Conservation (phyloP, 768 basidiomycete genomes). For the Trametes meyenii region DNA sequence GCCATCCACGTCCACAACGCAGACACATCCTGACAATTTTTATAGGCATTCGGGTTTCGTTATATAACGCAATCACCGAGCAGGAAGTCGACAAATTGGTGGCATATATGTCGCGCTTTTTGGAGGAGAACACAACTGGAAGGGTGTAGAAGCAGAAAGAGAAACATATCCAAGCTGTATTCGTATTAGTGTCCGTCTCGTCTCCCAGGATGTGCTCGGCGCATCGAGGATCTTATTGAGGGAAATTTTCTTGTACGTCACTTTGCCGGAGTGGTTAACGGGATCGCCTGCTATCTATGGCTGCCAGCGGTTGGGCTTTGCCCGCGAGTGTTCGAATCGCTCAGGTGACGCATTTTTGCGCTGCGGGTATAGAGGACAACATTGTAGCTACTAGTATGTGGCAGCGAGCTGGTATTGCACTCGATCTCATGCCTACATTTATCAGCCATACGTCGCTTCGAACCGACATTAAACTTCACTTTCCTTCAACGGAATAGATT, state of each 20-base stretch:
- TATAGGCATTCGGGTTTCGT: slow-evolving; percentile 53
- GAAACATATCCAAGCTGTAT: slow-evolving; percentile 5
- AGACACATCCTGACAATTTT: slow-evolving; percentile 1
- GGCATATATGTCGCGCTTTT: slow-evolving; percentile 34
- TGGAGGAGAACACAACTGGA: slow-evolving; percentile 13
- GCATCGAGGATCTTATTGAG: not conserved
- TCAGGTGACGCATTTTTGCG: slow-evolving; percentile 55
- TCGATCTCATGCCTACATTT: too few relatives aligned
- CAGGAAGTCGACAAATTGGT: slow-evolving; percentile 44
- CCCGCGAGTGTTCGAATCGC: slow-evolving; percentile 65
- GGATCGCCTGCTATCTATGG: slow-evolving; percentile 46
- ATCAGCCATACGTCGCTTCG: too few relatives aligned
- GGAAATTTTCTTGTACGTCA: slow-evolving; percentile 43
- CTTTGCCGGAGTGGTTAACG: slow-evolving; percentile 95
- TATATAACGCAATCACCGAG: slow-evolving; percentile 62
- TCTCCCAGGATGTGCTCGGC: not conserved
- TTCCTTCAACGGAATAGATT: too few relatives aligned
- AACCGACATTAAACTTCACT: too few relatives aligned
- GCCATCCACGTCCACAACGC: not conserved
- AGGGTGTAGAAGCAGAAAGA: not conserved
- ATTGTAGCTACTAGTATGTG: too few relatives aligned
- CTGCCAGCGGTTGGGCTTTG: slow-evolving; percentile 59
- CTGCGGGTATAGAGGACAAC: too few relatives aligned
- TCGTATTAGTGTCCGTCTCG: not conserved
- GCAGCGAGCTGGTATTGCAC: too few relatives aligned